Conservation (phyloP, 2,329 filamentous ascomycete species). For the Nothopassalora personata region DNA sequence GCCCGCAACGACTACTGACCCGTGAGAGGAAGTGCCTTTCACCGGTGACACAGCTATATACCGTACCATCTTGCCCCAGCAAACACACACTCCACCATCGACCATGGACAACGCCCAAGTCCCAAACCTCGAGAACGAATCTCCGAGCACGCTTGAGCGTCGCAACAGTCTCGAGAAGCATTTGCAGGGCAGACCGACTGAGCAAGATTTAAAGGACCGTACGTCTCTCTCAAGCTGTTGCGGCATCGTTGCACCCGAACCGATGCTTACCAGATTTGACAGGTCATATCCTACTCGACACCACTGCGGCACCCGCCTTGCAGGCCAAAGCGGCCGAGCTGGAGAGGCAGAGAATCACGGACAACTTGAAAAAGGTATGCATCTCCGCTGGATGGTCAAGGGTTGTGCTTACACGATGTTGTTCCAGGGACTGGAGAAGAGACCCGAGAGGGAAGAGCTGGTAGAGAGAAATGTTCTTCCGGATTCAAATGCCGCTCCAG, state of each 20-base stretch:
- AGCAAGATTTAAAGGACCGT: conserved; percentile 58
- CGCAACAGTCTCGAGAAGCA: conserved; percentile 21
- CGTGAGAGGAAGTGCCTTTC: not conserved
- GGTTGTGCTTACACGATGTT: not conserved
- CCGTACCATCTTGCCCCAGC: not conserved
- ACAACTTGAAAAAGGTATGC: conserved; percentile 55
- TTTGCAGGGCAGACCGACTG: conserved; percentile 45
- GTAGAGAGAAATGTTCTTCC: conserved; percentile 86
- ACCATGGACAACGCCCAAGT: conserved; percentile 9
- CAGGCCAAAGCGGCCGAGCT: conserved; percentile 59
- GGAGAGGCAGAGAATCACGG: conserved; percentile 58
- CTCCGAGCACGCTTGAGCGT: conserved; percentile 13
- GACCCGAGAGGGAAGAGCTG: conserved; percentile 67
- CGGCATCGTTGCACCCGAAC: not conserved
- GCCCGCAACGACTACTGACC: not conserved
- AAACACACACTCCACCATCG: not conserved
- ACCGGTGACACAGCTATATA: not conserved
- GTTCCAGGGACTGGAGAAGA: conserved; percentile 49
- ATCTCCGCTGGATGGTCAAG: not conserved
- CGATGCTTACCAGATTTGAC: not conserved
- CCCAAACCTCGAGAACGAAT: conserved; percentile 14
- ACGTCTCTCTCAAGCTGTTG: not conserved
- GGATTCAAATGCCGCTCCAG: conserved; percentile 68
- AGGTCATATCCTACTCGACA: conserved; percentile 60
- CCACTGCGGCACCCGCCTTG: conserved; percentile 61